A percentile compares a stretch with the other conserved stretches of the same genome.
phyloP scores from a whole-genome alignment of 768 basidiomycete genomes.

The Russula ochroleuca region DNA sequence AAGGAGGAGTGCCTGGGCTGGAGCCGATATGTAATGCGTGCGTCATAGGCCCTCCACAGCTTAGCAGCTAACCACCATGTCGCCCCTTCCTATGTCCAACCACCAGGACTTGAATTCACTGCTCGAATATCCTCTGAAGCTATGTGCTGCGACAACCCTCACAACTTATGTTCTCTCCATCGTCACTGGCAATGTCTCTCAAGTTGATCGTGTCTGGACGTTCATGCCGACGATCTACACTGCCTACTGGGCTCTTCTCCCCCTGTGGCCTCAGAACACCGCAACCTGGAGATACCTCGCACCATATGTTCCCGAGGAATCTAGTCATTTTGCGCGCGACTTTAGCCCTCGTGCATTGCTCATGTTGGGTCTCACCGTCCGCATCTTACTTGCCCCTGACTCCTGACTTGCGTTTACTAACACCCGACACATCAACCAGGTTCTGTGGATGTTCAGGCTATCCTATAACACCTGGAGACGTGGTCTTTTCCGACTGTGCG shows the following conservation, averaged over 20 bases:
- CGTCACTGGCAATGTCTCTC: constrained; percentile 74
- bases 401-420: not conserved
- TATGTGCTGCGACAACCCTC: constrained; percentile 48
- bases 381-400: constrained; percentile 27
- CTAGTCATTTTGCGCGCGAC: constrained; percentile 37
- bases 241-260: constrained; percentile 75
- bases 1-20: no score
- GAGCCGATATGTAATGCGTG: no score
- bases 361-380: constrained; percentile 65
- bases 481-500: constrained; percentile 72
- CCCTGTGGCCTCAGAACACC: constrained; percentile 42
- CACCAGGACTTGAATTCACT: not conserved
- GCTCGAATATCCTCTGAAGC: constrained; percentile 55
- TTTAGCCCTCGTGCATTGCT: constrained; percentile 70
- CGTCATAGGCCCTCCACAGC: no score
- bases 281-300: constrained; percentile 41
- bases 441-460: constrained; percentile 63
- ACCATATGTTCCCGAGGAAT: constrained; percentile 53
- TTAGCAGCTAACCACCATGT: not conserved
- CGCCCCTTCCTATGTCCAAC: not conserved
- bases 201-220: constrained; percentile 77
- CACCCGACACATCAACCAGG: constrained; percentile 35
- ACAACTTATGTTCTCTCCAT: constrained; percentile 57
- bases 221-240: constrained; percentile 80
- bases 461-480: constrained; percentile 81